phyloP scores from a whole-genome alignment of 2,329 filamentous ascomycete species.

The Nigrograna mackinnonii region DNA sequence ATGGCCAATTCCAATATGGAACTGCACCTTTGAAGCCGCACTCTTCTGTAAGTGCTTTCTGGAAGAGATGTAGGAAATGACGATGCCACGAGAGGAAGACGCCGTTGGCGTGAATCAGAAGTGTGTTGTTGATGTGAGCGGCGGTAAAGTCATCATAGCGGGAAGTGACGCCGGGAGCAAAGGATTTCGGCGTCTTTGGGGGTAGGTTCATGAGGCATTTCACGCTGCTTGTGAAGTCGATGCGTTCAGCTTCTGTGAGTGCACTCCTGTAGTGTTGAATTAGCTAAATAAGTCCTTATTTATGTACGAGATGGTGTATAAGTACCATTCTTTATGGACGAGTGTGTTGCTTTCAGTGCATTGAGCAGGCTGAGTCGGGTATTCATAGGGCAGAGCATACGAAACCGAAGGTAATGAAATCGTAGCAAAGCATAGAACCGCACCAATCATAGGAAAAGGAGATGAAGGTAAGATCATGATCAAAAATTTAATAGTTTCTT shows the following conservation, averaged over 20 bases:
- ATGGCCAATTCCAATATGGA: conserved; percentile 37
- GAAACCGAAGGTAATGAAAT: too few relatives aligned
- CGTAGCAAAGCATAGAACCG: too few relatives aligned
- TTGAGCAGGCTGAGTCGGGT: too few relatives aligned
- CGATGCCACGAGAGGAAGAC: conserved; percentile 40
- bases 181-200: conserved; percentile 11
- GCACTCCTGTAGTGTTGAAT: background rate
- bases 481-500: too few relatives aligned
- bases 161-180: conserved; percentile 20
- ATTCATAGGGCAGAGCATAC: too few relatives aligned
- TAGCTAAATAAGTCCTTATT: background rate
- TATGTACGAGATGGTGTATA: background rate
- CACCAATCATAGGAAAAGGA: too few relatives aligned
- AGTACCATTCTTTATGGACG: too few relatives aligned
- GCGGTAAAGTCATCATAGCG: conserved; percentile 33
- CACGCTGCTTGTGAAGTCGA: conserved; percentile 20
- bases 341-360: too few relatives aligned
- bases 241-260: background rate
- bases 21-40: conserved; percentile 42
- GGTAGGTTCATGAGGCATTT: conserved; percentile 19
- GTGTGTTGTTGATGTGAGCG: conserved; percentile 22
- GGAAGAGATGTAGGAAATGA: conserved; percentile 38
- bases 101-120: conserved; percentile 18
- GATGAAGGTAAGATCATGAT: too few relatives aligned
- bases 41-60: conserved; percentile 41